Evolutionary conservation across 2,329 filamentous ascomycete genomes (phyloP).

Genomic region (Westerdykella sp.): DNA sequence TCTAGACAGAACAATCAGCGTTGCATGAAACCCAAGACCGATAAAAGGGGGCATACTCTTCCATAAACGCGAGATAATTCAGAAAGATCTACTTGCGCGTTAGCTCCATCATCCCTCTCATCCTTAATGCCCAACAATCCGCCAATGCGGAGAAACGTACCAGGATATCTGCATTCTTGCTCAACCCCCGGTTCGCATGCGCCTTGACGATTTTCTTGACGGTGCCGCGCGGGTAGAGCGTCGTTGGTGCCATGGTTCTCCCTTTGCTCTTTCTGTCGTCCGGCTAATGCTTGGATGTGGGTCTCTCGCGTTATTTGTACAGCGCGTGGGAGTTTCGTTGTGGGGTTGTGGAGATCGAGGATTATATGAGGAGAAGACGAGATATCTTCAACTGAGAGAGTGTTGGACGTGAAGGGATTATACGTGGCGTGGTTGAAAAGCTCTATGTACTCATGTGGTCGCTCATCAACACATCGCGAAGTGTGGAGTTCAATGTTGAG

Average conservation of each 20-base stretch:
- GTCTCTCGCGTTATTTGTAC: background rate
- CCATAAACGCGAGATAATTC: conserved; percentile 76
- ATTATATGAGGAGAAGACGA: no score
- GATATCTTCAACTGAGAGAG: no score
- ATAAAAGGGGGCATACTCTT: conserved; percentile 44
- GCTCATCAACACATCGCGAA: no score
- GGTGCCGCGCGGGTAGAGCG: conserved; percentile 75
- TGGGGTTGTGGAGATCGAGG: no score
- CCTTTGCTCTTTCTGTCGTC: background rate
- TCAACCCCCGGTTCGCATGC: conserved; percentile 71
- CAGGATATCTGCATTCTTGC: conserved; percentile 80
- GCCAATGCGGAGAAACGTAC: conserved; percentile 45
- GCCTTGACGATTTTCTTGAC: conserved; percentile 88
- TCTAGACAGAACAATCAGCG: conserved; percentile 39
- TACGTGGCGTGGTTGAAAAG: no score
- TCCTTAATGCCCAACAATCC: no score
- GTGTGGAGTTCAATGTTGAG: no score
- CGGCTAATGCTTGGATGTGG: background rate
- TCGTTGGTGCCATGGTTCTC: conserved; percentile 56
- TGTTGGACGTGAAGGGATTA: no score
- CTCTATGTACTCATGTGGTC: no score
- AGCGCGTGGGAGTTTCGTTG: no score
- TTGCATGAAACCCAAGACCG: background rate
- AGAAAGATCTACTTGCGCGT: conserved; percentile 61
- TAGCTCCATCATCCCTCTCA: background rate